Conservation (phyloP, 768 basidiomycete genomes). For the Termitomyces sp. region DNA sequence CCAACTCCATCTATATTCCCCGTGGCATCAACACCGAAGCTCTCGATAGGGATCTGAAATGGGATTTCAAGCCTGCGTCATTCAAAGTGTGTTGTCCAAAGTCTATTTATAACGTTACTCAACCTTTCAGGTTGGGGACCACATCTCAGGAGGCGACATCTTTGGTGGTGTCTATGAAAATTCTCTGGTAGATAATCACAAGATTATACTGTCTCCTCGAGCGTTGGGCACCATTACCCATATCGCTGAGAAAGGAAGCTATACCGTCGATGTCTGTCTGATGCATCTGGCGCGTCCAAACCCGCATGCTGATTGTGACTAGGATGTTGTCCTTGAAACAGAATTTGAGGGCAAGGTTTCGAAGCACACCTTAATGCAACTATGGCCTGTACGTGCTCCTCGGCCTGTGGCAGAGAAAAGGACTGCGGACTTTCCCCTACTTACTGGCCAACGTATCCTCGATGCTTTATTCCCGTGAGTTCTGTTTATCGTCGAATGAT, state of each 20-base stretch:
- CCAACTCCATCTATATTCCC: constrained; percentile 99
- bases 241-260: constrained; percentile 92
- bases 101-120: constrained; percentile 4
- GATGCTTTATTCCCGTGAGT: constrained; percentile 94
- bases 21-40: constrained; percentile 98
- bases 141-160: constrained; percentile 95
- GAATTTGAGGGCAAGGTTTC: constrained; percentile 95
- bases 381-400: constrained; percentile 98
- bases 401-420: constrained; percentile 94
- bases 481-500: neutral
- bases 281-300: neutral
- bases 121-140: constrained; percentile 76
- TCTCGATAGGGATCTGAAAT: constrained; percentile 79
- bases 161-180: constrained; percentile 97
- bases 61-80: constrained; percentile 89
- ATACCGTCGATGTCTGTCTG: constrained; percentile 74
- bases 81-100: constrained; percentile 53
- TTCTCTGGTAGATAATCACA: constrained; percentile 93
- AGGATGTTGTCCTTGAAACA: constrained; percentile 96
- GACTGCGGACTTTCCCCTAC: constrained; percentile 85
- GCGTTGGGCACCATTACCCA: constrained; percentile 93
- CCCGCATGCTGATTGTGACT: neutral
- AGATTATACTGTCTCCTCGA: constrained; percentile 92
- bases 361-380: constrained; percentile 93
- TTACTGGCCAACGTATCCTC: constrained; percentile 95